Conservation (phyloP, 306 rosid species). For the Prinsepia uniflora region DNA sequence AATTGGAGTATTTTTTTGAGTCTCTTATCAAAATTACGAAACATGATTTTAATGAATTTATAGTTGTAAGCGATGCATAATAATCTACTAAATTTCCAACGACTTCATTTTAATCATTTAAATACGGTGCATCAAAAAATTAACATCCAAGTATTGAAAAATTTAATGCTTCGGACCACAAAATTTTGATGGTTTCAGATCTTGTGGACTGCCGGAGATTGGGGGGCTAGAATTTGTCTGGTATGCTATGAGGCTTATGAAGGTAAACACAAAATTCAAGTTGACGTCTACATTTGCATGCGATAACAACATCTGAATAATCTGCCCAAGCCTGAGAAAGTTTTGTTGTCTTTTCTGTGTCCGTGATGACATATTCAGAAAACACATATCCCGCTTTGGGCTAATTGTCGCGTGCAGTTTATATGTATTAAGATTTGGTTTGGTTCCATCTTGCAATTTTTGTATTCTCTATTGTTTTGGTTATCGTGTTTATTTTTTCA, state of each 20-base stretch:
- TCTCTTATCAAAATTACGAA: too few relatives aligned
- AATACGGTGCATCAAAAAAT: too few relatives aligned
- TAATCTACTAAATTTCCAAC: too few relatives aligned
- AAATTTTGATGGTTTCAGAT: background rate
- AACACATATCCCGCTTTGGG: background rate
- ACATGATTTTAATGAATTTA: too few relatives aligned
- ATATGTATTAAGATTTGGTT: background rate
- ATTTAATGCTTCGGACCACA: too few relatives aligned
- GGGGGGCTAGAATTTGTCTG: slow-evolving; percentile 7
- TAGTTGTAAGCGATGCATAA: too few relatives aligned
- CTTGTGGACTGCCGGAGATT: slow-evolving; percentile 21
- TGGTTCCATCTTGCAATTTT: background rate
- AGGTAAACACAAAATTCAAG: slow-evolving; percentile 3
- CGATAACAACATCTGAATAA: slow-evolving; percentile 4
- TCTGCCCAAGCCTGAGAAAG: background rate
- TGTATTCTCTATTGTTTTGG: slow-evolving; percentile 13
- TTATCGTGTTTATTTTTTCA: background rate
- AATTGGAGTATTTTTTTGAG: too few relatives aligned
- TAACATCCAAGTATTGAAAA: too few relatives aligned
- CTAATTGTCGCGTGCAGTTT: background rate
- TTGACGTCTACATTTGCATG: slow-evolving; percentile 28
- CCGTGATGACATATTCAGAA: slow-evolving; percentile 6
- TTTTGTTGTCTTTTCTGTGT: slow-evolving; percentile 12
- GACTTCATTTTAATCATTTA: too few relatives aligned
- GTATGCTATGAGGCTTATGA: background rate